These are phyloP conservation scores for Aspergillus udagawae DNA, from an alignment of 2,329 filamentous ascomycete species.

Conservation along the genomic window DNA sequence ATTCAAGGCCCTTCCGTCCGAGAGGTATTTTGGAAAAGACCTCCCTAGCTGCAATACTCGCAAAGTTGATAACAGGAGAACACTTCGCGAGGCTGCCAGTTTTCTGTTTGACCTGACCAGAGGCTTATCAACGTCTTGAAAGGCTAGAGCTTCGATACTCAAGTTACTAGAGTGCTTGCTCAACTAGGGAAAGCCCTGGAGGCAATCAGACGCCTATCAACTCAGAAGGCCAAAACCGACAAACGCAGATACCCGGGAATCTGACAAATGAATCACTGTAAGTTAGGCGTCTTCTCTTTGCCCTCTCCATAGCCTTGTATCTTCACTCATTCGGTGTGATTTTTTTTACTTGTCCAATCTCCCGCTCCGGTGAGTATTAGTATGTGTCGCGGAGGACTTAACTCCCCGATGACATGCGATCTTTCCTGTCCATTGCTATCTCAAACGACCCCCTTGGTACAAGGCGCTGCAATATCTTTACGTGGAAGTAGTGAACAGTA, in stretches of 20 bases:
- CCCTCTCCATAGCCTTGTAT: constrained; percentile 5
- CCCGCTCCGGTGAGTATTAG: neutral
- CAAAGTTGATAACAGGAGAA: constrained; percentile 1
- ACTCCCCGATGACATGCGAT: constrained; percentile 12
- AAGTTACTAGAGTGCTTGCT: constrained; percentile 21
- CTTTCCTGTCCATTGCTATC: constrained; percentile 11
- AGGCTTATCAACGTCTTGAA: constrained; percentile 11
- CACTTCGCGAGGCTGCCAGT: constrained; percentile 2
- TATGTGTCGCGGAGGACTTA: neutral
- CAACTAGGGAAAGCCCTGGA: constrained; percentile 18
- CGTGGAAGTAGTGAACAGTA: constrained; percentile 12
- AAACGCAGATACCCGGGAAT: neutral
- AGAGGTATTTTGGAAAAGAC: neutral
- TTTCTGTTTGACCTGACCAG: constrained; percentile 14
- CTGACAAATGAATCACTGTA: constrained; percentile 22
- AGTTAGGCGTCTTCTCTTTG: constrained; percentile 3
- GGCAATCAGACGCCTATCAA: constrained; percentile 16
- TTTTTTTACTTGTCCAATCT: constrained; percentile 16
- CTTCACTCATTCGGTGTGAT: constrained; percentile 13
- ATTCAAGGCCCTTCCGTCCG: neutral
- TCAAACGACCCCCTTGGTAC: constrained; percentile 15
- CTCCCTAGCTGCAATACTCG: neutral
- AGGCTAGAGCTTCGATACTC: constrained; percentile 12
- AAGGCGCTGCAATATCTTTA: constrained; percentile 9
- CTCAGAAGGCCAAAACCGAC: neutral